Conservation (phyloP, 768 basidiomycete species). For the Albatrellus ellisii region DNA sequence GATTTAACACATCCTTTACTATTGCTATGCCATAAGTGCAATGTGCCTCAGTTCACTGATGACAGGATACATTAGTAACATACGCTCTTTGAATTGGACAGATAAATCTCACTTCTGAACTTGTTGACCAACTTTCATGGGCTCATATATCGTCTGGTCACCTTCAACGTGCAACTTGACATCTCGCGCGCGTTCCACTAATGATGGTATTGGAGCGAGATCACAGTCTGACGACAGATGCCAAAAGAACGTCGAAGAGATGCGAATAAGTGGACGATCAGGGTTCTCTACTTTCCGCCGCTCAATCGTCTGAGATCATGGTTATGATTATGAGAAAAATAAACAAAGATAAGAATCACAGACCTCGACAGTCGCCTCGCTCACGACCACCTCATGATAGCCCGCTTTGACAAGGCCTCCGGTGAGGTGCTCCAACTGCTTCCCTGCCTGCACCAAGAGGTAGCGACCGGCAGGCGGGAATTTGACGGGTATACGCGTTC, state of each 20-base stretch:
- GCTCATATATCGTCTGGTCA: conserved; percentile 38
- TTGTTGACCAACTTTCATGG: conserved; percentile 83
- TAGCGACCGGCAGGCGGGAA: conserved; percentile 73
- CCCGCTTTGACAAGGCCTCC: conserved; percentile 86
- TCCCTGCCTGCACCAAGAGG: conserved; percentile 90
- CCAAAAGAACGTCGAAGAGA: conserved; percentile 96
- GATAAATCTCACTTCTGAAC: conserved; percentile 53
- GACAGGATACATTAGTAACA: conserved; percentile 1
- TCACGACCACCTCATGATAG: conserved; percentile 91
- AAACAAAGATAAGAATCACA: conserved; percentile 12
- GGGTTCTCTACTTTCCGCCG: conserved; percentile 43
- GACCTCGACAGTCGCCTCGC: conserved; percentile 62
- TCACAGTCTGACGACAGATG: conserved; percentile 80
- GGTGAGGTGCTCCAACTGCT: conserved; percentile 82
- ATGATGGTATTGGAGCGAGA: conserved; percentile 46
- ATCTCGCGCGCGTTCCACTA: conserved; percentile 34
- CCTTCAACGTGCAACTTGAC: conserved; percentile 25
- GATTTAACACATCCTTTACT: not conserved
- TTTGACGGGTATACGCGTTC: conserved; percentile 77
- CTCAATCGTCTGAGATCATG: conserved; percentile 39
- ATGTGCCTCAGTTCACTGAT: conserved; percentile 71
- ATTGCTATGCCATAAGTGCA: conserved; percentile 52
- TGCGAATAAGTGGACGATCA: conserved; percentile 81
- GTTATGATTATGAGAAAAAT: not conserved
- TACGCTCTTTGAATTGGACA: conserved; percentile 1